Evolutionary conservation across 805 yeast genomes (phyloP).

Genomic region (Pichia nanzhaoensis): DNA sequence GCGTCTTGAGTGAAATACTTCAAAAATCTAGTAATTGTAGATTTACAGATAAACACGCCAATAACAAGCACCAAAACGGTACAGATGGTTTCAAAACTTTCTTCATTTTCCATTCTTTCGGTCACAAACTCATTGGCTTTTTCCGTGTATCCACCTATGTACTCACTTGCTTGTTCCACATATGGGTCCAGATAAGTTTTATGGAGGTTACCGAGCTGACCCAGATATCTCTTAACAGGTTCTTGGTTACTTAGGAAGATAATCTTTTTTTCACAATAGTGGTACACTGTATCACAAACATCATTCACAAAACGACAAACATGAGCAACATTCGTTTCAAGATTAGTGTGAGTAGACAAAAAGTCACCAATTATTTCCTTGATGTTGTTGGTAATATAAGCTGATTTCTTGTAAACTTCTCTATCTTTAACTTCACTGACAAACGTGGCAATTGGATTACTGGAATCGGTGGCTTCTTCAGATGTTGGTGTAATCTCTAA

Average conservation of each 20-base stretch:
- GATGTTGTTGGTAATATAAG: too few species aligned
- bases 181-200: slow-evolving; percentile 4
- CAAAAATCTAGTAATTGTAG: slow-evolving; percentile 11
- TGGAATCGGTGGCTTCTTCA: too few species aligned
- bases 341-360: too few species aligned
- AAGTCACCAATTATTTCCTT: too few species aligned
- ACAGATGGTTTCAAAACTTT: slow-evolving; percentile 4
- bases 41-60: slow-evolving; percentile 13
- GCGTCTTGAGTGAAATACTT: slow-evolving; percentile 21
- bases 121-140: background rate
- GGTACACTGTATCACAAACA: background rate
- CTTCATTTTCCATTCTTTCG: background rate
- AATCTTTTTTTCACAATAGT: background rate
- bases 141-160: background rate
- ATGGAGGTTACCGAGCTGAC: background rate
- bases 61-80: slow-evolving; percentile 11
- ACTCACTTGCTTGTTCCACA: slow-evolving; percentile 1
- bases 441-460: too few species aligned
- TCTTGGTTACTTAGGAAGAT: background rate
- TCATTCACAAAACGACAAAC: background rate
- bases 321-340: too few species aligned
- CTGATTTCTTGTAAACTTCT: too few species aligned
- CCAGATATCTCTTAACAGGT: background rate
- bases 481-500: too few species aligned
- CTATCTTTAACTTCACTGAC: too few species aligned